These are phyloP conservation scores for Gossypium rotundifolium DNA, from an alignment of 345 rosid species.

Conservation along the genomic window DNA sequence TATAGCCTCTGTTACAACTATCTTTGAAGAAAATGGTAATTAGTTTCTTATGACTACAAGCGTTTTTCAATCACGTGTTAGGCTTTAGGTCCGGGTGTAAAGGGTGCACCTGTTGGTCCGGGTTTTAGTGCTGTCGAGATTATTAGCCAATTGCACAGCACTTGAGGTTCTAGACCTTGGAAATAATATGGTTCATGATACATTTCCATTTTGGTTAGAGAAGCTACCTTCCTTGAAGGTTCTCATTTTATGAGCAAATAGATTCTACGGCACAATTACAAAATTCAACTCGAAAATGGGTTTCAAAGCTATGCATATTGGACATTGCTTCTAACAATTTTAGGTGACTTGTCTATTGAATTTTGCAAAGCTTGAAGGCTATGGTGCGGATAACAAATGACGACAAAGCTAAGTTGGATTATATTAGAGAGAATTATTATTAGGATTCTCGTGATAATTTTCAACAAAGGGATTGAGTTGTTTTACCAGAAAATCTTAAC, in stretches of 20 bases:
- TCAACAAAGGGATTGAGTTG: background rate
- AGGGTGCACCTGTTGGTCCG: no score
- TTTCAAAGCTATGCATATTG: background rate
- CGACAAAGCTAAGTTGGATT: background rate
- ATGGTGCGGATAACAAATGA: background rate
- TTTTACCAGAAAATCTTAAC: background rate
- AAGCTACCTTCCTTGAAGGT: background rate
- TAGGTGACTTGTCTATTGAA: background rate
- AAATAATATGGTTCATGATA: background rate
- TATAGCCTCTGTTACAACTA: no score
- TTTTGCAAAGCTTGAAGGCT: background rate
- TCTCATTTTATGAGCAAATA: background rate
- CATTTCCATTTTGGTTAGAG: background rate
- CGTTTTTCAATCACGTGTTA: no score
- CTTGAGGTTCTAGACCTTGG: background rate
- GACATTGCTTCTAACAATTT: conserved; percentile 8
- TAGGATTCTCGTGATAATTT: background rate
- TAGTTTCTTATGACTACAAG: no score
- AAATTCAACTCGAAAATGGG: background rate
- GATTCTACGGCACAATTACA: background rate
- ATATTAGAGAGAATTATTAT: background rate
- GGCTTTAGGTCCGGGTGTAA: no score
- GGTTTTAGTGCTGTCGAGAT: no score
- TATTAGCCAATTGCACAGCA: no score
- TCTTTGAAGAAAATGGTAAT: no score